These are phyloP conservation scores for Chytriomyces sp. DNA, from an alignment of 192 early-diverging fungal genomes.

Conservation along the genomic window DNA sequence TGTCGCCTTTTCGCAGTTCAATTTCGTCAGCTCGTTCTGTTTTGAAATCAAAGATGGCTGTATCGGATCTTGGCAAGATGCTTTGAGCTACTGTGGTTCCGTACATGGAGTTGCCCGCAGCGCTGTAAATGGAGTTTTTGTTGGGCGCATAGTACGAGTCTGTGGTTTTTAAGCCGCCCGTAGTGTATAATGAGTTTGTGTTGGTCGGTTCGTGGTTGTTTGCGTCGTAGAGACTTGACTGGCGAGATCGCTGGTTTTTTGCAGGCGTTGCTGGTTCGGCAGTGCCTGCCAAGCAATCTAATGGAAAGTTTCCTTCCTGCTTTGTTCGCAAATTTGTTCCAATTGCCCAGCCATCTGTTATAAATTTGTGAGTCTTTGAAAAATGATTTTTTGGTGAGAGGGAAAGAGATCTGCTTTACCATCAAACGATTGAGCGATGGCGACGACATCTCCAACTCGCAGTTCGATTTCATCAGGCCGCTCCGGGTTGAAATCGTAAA, in stretches of 20 bases:
- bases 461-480: slow-evolving; percentile 35
- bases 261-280: neutral
- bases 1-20: slow-evolving; percentile 14
- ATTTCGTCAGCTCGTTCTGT: slow-evolving; percentile 18
- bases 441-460: slow-evolving; percentile 20
- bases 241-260: neutral
- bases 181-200: neutral
- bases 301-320: slow-evolving; percentile 8
- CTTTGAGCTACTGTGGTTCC: neutral
- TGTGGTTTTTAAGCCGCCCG: slow-evolving; percentile 19
- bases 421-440: slow-evolving; percentile 18
- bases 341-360: slow-evolving; percentile 1
- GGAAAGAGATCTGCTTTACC: too few species aligned
- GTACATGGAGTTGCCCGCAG: neutral
- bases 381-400: too few species aligned
- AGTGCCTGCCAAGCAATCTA: slow-evolving; percentile 14
- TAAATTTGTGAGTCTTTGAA: too few species aligned
- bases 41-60: slow-evolving; percentile 1
- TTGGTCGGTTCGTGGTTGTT: neutral
- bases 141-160: slow-evolving; percentile 39
- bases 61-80: neutral
- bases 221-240: neutral
- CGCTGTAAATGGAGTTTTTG: neutral
- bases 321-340: slow-evolving; percentile 1
- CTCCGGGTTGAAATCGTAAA: slow-evolving; percentile 27